Percentiles rank a stretch among this genome's conserved stretches.
These are phyloP conservation scores for Rhipidocladum racemiflorum DNA, from an alignment of 176 grass and related monocot species.

Conservation along the genomic window DNA sequence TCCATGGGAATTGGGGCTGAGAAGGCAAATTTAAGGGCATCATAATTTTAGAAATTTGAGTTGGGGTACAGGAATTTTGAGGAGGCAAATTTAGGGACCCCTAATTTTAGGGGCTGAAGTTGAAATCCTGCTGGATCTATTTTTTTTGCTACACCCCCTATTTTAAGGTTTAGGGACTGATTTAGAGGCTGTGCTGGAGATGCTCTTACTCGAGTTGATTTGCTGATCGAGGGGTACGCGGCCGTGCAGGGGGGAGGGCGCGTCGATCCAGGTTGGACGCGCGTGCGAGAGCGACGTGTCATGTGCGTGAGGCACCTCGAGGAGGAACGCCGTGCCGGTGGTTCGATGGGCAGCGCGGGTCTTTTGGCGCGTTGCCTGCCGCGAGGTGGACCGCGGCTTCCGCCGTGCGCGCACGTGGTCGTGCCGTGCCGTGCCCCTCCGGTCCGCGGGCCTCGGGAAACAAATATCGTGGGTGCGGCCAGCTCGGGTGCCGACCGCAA, in stretches of 20 bases:
- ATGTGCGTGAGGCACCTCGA: not conserved
- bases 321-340: not conserved
- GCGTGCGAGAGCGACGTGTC: not conserved
- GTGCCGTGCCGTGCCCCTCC: not conserved
- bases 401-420: not conserved
- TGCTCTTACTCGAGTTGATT: not conserved
- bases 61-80: too few relatives aligned
- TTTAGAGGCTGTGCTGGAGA: too few relatives aligned
- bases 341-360: slow-evolving; percentile 3
- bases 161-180: too few relatives aligned
- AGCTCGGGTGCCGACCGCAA: not conserved
- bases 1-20: too few relatives aligned
- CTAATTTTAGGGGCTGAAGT: too few relatives aligned
- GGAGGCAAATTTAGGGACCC: too few relatives aligned
- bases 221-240: too few relatives aligned
- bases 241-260: not conserved
- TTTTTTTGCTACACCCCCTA: too few relatives aligned
- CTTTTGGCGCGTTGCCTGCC: not conserved
- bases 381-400: not conserved
- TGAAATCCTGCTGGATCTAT: too few relatives aligned
- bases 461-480: not conserved
- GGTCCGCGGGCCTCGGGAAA: too few relatives aligned
- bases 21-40: too few relatives aligned
- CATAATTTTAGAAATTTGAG: too few relatives aligned
- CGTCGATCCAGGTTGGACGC: slow-evolving; percentile 17